Conservation (phyloP, 1,139 yeast genomes). For the Suhomyces bolitotheri region DNA sequence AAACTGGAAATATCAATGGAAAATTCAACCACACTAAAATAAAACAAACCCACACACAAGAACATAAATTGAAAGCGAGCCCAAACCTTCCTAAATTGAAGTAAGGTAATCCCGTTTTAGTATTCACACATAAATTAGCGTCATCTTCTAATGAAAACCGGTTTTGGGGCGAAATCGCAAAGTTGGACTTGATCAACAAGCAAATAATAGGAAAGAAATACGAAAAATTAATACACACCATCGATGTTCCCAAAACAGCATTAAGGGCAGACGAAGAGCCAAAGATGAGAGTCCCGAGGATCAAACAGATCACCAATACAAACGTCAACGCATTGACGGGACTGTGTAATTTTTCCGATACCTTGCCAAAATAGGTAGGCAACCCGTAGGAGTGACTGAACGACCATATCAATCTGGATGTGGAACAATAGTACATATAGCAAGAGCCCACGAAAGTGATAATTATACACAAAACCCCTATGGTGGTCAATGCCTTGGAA, state of each 20-base stretch:
- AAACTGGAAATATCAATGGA: constrained; percentile 32
- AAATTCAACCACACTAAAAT: constrained; percentile 32
- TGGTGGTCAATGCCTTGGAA: constrained; percentile 26
- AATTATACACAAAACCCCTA: constrained; percentile 26
- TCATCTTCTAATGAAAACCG: constrained; percentile 14
- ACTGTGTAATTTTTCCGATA: constrained; percentile 21
- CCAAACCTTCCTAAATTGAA: constrained; percentile 31
- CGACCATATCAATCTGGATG: constrained; percentile 31
- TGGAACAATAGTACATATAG: constrained; percentile 21
- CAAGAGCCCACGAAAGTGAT: constrained; percentile 20
- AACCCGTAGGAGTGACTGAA: constrained; percentile 31
- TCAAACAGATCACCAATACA: constrained; percentile 19
- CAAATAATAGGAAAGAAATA: constrained; percentile 31
- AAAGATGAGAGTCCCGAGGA: constrained; percentile 26
- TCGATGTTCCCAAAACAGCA: constrained; percentile 32
- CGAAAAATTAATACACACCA: constrained; percentile 33
- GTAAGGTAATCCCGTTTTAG: constrained; percentile 21
- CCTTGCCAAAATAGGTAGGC: constrained; percentile 23
- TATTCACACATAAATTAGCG: constrained; percentile 15
- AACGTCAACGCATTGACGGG: constrained; percentile 28
- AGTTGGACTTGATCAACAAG: constrained; percentile 20
- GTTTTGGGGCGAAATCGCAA: constrained; percentile 16
- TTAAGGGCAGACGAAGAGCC: constrained; percentile 28
- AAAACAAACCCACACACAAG: constrained; percentile 31
- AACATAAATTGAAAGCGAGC: constrained; percentile 26